A percentile compares a stretch with the other conserved stretches of the same genome.
Conservation (phyloP, 192 early-diverging fungal genomes). For the Podila horticola region DNA sequence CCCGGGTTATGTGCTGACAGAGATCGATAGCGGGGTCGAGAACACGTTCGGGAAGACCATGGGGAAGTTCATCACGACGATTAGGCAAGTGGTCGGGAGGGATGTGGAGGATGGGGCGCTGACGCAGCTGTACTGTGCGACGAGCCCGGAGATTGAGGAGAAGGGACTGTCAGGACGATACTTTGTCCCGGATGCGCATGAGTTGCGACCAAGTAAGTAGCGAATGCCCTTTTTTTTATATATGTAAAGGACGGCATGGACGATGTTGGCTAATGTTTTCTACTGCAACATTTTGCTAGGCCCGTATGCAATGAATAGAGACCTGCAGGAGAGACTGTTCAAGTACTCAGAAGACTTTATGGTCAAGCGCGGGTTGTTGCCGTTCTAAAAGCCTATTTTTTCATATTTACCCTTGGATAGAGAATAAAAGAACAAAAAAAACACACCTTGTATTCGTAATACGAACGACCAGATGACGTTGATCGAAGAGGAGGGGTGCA, state of each 20-base stretch:
- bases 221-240: background rate
- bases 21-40: slow-evolving; percentile 13
- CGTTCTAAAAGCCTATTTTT: background rate
- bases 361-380: slow-evolving; percentile 29
- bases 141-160: slow-evolving; percentile 62
- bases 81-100: slow-evolving; percentile 12
- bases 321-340: slow-evolving; percentile 38
- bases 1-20: slow-evolving; percentile 51
- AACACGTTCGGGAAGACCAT: slow-evolving; percentile 2
- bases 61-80: background rate
- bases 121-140: slow-evolving; percentile 60
- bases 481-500: too few relatives aligned
- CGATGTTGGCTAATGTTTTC: background rate
- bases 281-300: slow-evolving; percentile 1
- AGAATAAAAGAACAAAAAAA: too few relatives aligned
- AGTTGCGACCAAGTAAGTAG: slow-evolving; percentile 29
- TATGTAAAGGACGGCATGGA: background rate
- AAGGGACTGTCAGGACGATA: slow-evolving; percentile 45
- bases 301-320: slow-evolving; percentile 35
- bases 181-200: slow-evolving; percentile 51
- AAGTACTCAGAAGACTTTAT: slow-evolving; percentile 48
- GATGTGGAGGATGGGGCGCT: slow-evolving; percentile 55
- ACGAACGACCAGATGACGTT: too few relatives aligned
- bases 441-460: too few relatives aligned
- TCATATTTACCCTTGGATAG: too few relatives aligned